Conservation (phyloP, 495 filamentous ascomycete genomes). For the Hypoxylon trugodes region DNA sequence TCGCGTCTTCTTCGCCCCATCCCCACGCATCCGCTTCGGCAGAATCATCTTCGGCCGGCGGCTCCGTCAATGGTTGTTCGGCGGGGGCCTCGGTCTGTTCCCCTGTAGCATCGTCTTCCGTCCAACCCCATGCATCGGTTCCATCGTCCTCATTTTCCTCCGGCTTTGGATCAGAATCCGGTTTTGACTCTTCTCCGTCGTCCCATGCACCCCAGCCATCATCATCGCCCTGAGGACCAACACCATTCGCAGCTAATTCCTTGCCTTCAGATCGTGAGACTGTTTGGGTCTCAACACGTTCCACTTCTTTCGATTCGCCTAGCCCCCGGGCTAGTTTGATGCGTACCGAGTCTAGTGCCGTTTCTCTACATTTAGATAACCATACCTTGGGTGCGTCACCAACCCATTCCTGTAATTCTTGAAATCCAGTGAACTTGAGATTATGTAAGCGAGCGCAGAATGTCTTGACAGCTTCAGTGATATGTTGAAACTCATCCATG, state of each 20-base stretch:
- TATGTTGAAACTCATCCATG: conserved; percentile 72
- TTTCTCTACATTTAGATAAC: conserved; percentile 84
- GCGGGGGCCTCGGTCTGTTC: conserved; percentile 21
- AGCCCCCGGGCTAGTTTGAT: conserved; percentile 70
- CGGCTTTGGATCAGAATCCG: conserved; percentile 54
- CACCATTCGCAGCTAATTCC: conserved; percentile 63
- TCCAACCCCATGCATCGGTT: conserved; percentile 46
- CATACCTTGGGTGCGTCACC: conserved; percentile 80
- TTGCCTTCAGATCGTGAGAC: conserved; percentile 72
- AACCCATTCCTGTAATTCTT: conserved; percentile 80
- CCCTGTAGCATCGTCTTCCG: conserved; percentile 38
- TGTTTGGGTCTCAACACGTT: conserved; percentile 84
- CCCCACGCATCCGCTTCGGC: conserved; percentile 68
- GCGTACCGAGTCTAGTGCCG: conserved; percentile 76
- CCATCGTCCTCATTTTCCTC: conserved; percentile 34
- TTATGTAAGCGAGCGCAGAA: conserved; percentile 70
- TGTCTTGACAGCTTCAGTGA: conserved; percentile 64
- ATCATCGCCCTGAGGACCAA: conserved; percentile 50
- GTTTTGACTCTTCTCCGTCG: conserved; percentile 56
- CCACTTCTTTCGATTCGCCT: conserved; percentile 69
- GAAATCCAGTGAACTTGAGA: conserved; percentile 72
- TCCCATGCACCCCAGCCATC: conserved; percentile 72
- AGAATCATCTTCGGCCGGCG: conserved; percentile 55
- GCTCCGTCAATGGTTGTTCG: conserved; percentile 6
- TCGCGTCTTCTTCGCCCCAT: conserved; percentile 64